phyloP scores from a whole-genome alignment of 495 filamentous ascomycete genomes.

The Pseudevernia furfuracea region DNA sequence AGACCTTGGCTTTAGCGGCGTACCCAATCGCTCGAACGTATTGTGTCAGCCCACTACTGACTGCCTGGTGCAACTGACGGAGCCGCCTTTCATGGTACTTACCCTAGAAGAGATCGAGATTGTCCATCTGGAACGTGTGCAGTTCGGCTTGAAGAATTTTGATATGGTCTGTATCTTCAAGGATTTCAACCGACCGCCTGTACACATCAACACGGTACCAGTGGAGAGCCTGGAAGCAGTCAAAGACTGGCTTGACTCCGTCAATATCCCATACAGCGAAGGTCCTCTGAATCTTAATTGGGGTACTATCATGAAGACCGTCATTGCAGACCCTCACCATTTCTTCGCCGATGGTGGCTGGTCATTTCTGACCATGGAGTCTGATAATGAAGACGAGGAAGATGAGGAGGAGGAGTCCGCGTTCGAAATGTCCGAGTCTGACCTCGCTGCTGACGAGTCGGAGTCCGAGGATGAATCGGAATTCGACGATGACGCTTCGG shows the following conservation, averaged over 20 bases:
- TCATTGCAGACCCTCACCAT: conserved; percentile 81
- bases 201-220: conserved; percentile 96
- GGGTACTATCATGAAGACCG: conserved; percentile 99
- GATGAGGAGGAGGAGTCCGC: conserved; percentile 82
- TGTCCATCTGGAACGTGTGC: conserved; percentile 92
- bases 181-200: conserved; percentile 79
- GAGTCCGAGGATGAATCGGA: conserved; percentile 83
- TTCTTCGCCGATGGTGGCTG: conserved; percentile 96
- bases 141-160: conserved; percentile 98
- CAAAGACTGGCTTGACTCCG: conserved; percentile 95
- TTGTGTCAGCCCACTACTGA: conserved; percentile 93
- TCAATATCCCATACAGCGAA: conserved; percentile 89
- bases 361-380: conserved; percentile 83
- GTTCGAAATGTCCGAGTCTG: conserved; percentile 82
- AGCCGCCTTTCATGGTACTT: conserved; percentile 92
- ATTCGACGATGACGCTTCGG: conserved; percentile 85
- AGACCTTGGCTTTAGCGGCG: conserved; percentile 93
- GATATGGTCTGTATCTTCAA: conserved; percentile 97
- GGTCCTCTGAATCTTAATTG: conserved; percentile 97
- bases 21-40: conserved; percentile 90
- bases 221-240: conserved; percentile 90
- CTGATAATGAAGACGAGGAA: conserved; percentile 71
- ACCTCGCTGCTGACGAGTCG: conserved; percentile 70
- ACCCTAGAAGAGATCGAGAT: conserved; percentile 93
- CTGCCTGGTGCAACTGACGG: conserved; percentile 94